Evolutionary conservation across 768 basidiomycete species (phyloP), one percentile per base, ranked within the genome.

Genomic region (Pisolithus albus): DNA sequence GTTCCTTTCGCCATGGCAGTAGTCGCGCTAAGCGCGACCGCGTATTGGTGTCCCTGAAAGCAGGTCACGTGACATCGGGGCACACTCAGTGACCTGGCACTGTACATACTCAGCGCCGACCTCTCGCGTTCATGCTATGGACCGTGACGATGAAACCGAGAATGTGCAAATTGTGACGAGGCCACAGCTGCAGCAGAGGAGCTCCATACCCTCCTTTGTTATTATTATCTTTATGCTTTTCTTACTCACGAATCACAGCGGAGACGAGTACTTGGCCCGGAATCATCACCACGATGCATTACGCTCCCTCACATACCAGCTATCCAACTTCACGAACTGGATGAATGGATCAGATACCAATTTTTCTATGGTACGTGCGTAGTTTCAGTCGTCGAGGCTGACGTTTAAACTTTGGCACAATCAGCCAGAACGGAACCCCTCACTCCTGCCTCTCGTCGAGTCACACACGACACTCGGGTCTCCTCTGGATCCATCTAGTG

Each of bases 301-400:
- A 5, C 69, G 74, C 28, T 73, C 74, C 7, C 64, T 89, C 53
- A 73, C 74, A 30, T 72, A 78, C 60, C 81, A 87, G 54, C 65
- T 83, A 11, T 76, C 77, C n/a, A 88, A 90, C 63, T 91, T 79
- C 59, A 83, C 84, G 1, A 78, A 82, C 1, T 91, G 86, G 86
- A 66, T 86, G 66, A 82, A 83, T 59, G 83, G 84, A 7, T 82
- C 80, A 8, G 70, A 68, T 18, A 73, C 84, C 0, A 80, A 88
- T 58, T 88, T 87, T 54, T 76, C 76, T 9, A 62, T 87, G 61
- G 88, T 89, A 50, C 45, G 78, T 64, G 9, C 32, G 10, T 9
- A n/a, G 21, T 23, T 32, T 36, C 16, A 15, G 39, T 49, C 45
- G 32, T n/a, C 18, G 19, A 43, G 28, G 30, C 28, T 32, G 40